Base-by-base conservation (phyloP, 2,329 filamentous ascomycete species). In the Arthrobotrys megalospora region DNA sequence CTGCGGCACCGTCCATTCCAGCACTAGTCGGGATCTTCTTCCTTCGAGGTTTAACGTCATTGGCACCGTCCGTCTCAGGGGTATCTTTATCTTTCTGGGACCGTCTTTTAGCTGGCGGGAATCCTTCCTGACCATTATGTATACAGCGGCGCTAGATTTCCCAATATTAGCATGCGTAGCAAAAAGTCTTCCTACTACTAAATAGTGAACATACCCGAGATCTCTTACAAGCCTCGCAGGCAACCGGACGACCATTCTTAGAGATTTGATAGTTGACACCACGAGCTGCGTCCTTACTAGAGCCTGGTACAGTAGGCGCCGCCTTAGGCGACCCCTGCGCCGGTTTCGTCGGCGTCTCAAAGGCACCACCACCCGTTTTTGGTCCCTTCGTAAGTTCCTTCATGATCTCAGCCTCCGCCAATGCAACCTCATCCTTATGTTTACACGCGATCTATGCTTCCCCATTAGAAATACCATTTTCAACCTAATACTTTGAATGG, bases 171-270 rank as follows among this genome's bases (percentile, higher is more conserved):
- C 38, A 77, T 55, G 16, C 7, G n/a, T 19, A 34, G 6, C 21
- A 53, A 16, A 24, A n/a, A 2, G 11, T 32, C 24, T 50, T 52
- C 8, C 12, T 6, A 3, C 14, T 28, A 28, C 2, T 6, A 38
- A 66, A 34, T 16, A 50, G 7, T 19, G 24, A 58, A 63, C 73
- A 16, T 73, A 80, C 78, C 52, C 78, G 69, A 48, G 78, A 80
- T 67, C 73, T 78, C 41, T 77, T 78, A 60, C 78, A 80, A 16
- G 78, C 76, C 45, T 79, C 76, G 28, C 76, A 79, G 21, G 76
- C 76, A 43, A 79, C 76, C 1, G 76, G 76, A 14, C 76, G 52
- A 16, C 76, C 76, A 21, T 79, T 79, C 63, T 79, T 79, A 6
- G 76, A 79, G 47, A 79, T 79, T 28, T 79, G 67, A 50, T 79